phyloP scores from a whole-genome alignment of 2,329 filamentous ascomycete species.

The Talaromyces sp. region DNA sequence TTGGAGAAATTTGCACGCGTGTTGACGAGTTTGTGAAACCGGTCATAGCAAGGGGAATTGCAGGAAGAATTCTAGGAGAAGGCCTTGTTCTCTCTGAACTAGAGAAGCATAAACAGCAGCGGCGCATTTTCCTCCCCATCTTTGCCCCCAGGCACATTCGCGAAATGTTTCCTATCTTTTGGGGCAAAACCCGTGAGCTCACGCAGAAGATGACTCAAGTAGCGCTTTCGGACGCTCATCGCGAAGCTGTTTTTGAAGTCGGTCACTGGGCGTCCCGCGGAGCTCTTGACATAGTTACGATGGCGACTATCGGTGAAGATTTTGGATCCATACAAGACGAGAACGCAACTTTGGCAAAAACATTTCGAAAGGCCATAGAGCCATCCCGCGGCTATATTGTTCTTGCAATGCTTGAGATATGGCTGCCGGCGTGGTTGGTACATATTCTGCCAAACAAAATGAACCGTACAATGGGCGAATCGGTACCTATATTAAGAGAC shows the following conservation, averaged over 20 bases:
- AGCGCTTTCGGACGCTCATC: neutral
- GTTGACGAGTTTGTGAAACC: slow-evolving; percentile 2
- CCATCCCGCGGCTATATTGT: neutral
- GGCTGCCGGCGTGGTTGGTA: slow-evolving; percentile 5
- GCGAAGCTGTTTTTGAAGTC: slow-evolving; percentile 51
- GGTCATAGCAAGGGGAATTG: neutral
- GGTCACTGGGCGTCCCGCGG: slow-evolving; percentile 59
- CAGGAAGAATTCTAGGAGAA: slow-evolving; percentile 23
- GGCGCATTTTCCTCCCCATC: slow-evolving; percentile 65
- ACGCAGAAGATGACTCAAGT: neutral
- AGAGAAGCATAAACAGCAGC: slow-evolving; percentile 68
- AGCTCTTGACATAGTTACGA: slow-evolving; percentile 69
- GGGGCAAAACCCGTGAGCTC: slow-evolving; percentile 52
- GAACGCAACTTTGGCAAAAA: slow-evolving; percentile 50
- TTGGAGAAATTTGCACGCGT: neutral
- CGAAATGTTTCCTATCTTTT: slow-evolving; percentile 73
- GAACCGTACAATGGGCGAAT: neutral
- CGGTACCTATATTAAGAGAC: neutral
- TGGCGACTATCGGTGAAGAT: slow-evolving; percentile 63
- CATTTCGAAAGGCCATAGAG: neutral
- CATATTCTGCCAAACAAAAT: neutral
- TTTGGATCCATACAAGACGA: slow-evolving; percentile 61
- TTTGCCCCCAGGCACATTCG: slow-evolving; percentile 53
- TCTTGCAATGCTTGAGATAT: slow-evolving; percentile 4
- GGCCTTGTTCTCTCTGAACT: slow-evolving; percentile 68